Conservation (phyloP, 768 basidiomycete species). For the Mycena maculata region DNA sequence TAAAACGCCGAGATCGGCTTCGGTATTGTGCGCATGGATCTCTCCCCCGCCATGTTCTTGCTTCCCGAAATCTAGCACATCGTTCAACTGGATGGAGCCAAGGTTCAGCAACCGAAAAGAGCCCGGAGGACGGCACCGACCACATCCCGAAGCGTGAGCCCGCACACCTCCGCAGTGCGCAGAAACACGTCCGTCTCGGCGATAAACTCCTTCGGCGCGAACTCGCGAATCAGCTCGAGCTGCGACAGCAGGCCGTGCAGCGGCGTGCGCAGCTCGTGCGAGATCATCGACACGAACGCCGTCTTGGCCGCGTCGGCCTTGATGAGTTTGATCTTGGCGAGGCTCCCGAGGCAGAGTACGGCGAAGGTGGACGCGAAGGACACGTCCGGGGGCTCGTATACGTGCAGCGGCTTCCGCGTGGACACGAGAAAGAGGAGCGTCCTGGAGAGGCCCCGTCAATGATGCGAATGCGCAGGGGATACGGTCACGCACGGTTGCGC, state of each 20-base stretch:
- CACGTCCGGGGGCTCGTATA: conserved; percentile 16
- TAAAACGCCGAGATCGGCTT: conserved; percentile 15
- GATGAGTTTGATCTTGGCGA: conserved; percentile 21
- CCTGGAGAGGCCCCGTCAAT: not conserved
- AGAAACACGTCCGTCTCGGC: conserved; percentile 16
- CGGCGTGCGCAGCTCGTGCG: conserved; percentile 18
- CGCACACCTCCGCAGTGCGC: conserved; percentile 20
- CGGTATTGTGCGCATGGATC: conserved; percentile 6
- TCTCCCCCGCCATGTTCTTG: conserved; percentile 15
- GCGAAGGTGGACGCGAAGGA: conserved; percentile 23
- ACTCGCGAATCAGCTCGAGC: conserved; percentile 24
- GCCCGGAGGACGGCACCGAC: not conserved
- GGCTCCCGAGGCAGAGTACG: conserved; percentile 18
- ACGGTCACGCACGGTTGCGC: conserved; percentile 10
- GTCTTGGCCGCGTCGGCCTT: conserved; percentile 22
- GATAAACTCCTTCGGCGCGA: conserved; percentile 17
- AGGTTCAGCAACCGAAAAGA: too few species aligned
- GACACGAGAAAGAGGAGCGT: conserved; percentile 16
- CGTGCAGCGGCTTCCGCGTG: not conserved
- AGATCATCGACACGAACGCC: conserved; percentile 15
- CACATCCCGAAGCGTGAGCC: conserved; percentile 18
- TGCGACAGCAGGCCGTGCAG: conserved; percentile 22
- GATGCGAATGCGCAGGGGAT: not conserved
- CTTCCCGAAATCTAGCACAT: conserved; percentile 22
- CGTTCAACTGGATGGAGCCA: not conserved